Base-by-base conservation (phyloP, 202 grass and related monocot species). In the Bolboschoenoplectus hybrid region DNA sequence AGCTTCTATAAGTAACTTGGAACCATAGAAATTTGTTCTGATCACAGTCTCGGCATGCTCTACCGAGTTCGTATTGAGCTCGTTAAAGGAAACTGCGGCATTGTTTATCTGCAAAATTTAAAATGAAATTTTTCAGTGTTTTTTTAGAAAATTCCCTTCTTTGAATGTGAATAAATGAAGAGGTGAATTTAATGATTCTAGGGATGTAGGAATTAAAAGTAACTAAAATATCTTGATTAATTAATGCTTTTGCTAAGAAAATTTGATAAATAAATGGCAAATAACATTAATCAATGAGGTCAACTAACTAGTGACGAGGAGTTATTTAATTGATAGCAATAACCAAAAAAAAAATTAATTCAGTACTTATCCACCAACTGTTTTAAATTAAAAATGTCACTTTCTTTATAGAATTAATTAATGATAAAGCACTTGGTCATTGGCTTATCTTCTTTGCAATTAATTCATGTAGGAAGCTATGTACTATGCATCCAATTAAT, bases 71-170 rank as follows among this genome's bases (percentile, higher is more conserved):
- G 82, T 94, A 63, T 92, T 86, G 40, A 95, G 91, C 63, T 95
- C 90, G 55, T 98, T 98, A 84, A 95, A 98, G 1, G 95, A 98
- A 32, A 98, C 95, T 1, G 87, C 95, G 0, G 95, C 95, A 83
- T 98, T 98, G 86, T 98, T 98, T 81, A 98, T 87, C 93, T 98
- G 13, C 65, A 87, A 74, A 17, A 26, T 32, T 49, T 67, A 11
- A 5, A 39, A 67, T 17, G 9, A 4, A 34, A 36, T 12, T 69
- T 60, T 46, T 50, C 44, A 49, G 17, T 74, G 44, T 7, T 74
- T 1, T 26, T 72, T 61, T 68, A 40, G 68, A 45, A 47, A 72
- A 45, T 72, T 47, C 17, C 44, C 10, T 66, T 66, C 2, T 63
- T 6, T 8, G 20, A 20, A 62, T 62, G 5, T 69, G 14, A 69